Base-by-base conservation (phyloP, 768 basidiomycete genomes). In the Dioszegia aurantiaca region DNA sequence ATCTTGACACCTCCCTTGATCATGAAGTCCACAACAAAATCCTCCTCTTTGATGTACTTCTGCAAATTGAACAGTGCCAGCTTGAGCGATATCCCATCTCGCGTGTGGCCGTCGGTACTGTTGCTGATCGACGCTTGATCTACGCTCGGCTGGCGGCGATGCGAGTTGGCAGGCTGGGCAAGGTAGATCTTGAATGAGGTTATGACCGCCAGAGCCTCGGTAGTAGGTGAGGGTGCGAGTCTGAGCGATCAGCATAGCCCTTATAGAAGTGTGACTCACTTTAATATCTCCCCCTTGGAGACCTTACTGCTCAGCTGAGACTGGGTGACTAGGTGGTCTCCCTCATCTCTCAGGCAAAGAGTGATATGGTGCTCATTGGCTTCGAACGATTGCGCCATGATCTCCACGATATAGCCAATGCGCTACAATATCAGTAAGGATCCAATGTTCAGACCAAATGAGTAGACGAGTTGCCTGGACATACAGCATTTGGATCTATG, bases 11-110 rank as follows among this genome's bases (percentile, higher is more conserved):
- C 75, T 17, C 69, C 71, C 27, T 65, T 60, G 2, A 72, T 39
- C 65, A 76, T 65, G 57, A 77, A 77, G 49, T 73, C 73, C 5
- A 72, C 65, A 0, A 65, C 64, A 47, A 77, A 77, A 21, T 72
- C 70, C 39, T 66, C 67, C 43, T 74, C 73, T 40, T 69, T 67
- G 57, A 77, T 63, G 33, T 72, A 70, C 48, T 70, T 70, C 43
- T 68, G 63, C 27, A 77, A 51, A 28, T 72, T 72, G 65, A 77
- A 77, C 27, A 77, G 59, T 2, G 70, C 63, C 44, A 77, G 57
- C 59, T 77, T 77, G 53, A 74, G 61, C 0, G 73, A 66, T 19
- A 68, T 62, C 26, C 48, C 59, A 48, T 62, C 61, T 14, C 46
- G 51, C n/a, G 63, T 24, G 10, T 55, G 43, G 3, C 57, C 23